These are phyloP conservation scores for Arthonia radiata DNA, from an alignment of 495 filamentous ascomycete genomes.

Conservation along the genomic window DNA sequence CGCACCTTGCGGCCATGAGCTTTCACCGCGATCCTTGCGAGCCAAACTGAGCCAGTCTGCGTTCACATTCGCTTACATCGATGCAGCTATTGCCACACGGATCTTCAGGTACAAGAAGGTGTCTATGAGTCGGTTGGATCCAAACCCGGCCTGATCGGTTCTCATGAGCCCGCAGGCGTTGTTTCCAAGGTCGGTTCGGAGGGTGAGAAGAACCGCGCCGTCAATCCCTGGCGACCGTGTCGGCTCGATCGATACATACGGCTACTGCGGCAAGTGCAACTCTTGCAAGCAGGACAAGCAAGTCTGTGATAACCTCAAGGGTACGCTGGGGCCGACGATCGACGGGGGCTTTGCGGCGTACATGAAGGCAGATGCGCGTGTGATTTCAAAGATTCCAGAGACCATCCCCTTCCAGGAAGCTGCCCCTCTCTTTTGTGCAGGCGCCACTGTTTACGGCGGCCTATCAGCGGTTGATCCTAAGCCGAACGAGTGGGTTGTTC, in stretches of 20 bases:
- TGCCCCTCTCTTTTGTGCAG: slow-evolving; percentile 3
- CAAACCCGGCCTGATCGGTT: no score
- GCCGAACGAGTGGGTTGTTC: slow-evolving; percentile 1
- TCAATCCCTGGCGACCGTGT: slow-evolving; percentile 22
- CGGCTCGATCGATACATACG: slow-evolving; percentile 21
- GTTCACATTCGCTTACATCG: slow-evolving; percentile 29
- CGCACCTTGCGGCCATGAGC: no score
- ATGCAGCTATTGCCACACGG: slow-evolving; percentile 45
- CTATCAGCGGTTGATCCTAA: not conserved
- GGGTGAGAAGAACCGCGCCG: no score
- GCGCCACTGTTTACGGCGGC: slow-evolving; percentile 2
- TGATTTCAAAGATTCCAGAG: no score
- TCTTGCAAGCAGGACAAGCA: no score
- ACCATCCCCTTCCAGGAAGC: no score
- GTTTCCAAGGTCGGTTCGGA: slow-evolving; percentile 24
- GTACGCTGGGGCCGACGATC: no score
- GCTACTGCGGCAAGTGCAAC: slow-evolving; percentile 22
- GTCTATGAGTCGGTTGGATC: slow-evolving; percentile 16
- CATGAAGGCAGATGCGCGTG: no score
- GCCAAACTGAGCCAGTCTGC: no score
- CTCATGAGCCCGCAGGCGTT: slow-evolving; percentile 32
- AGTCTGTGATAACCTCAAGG: no score
- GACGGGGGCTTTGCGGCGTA: no score
- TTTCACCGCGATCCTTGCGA: no score
- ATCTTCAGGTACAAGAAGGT: slow-evolving; percentile 24